A percentile compares a stretch with the other conserved stretches of the same genome.
Conservation (phyloP, 2,329 filamentous ascomycete species). For the Claviceps paspali region DNA sequence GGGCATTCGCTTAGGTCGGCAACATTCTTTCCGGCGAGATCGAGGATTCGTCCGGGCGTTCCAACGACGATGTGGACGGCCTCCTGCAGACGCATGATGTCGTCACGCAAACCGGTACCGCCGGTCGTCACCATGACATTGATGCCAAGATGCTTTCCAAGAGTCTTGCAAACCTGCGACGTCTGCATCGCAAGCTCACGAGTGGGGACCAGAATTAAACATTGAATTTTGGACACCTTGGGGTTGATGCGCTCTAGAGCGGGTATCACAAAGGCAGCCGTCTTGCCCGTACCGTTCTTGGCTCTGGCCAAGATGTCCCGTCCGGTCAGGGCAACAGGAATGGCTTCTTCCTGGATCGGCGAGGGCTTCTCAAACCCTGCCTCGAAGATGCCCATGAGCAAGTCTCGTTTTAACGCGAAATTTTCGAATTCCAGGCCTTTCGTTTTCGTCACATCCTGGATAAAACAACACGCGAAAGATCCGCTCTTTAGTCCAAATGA, state of each 20-base stretch:
- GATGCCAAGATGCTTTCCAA: conserved; percentile 91
- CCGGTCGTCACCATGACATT: conserved; percentile 99
- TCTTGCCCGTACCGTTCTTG: conserved; percentile 98
- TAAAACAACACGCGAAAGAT: conserved; percentile 4
- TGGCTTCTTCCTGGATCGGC: conserved; percentile 97
- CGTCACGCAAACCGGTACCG: conserved; percentile 86
- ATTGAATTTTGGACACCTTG: conserved; percentile 91
- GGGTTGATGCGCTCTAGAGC: conserved; percentile 92
- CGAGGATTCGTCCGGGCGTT: conserved; percentile 89
- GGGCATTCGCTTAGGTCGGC: conserved; percentile 91
- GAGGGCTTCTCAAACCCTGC: conserved; percentile 98
- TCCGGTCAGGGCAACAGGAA: conserved; percentile 88
- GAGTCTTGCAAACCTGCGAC: conserved; percentile 96
- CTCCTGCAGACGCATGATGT: conserved; percentile 89
- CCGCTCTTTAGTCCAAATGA: conserved; percentile 7
- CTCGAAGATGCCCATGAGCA: conserved; percentile 99
- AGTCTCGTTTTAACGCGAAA: conserved; percentile 83
- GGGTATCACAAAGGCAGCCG: conserved; percentile 92
- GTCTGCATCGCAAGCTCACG: conserved; percentile 95
- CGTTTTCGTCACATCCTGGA: conserved; percentile 88
- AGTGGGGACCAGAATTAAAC: conserved; percentile 88
- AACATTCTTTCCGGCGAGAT: conserved; percentile 90
- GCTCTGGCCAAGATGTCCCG: conserved; percentile 90
- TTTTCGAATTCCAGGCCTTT: conserved; percentile 97
- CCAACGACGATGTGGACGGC: conserved; percentile 95